Evolutionary conservation across 2,329 filamentous ascomycete genomes (phyloP).

Genomic region (Penicillium italicum): DNA sequence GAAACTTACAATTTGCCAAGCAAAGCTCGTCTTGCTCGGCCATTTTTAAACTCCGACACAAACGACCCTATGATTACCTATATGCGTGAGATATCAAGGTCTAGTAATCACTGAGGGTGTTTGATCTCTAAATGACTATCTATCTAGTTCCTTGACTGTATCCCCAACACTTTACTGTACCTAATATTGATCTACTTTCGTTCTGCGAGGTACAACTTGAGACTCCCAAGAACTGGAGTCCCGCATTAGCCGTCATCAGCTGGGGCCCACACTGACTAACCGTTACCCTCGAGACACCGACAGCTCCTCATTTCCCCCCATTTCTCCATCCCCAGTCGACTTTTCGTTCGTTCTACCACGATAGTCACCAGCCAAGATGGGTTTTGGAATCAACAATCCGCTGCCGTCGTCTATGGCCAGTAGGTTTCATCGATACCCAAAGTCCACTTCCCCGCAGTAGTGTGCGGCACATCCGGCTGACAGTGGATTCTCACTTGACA

Average conservation of each 20-base stretch:
- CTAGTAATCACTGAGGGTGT: not conserved
- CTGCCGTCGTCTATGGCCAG: conserved; percentile 49
- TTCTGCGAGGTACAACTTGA: not conserved
- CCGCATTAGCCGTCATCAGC: conserved; percentile 22
- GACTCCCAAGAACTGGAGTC: conserved; percentile 14
- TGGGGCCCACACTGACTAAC: conserved; percentile 25
- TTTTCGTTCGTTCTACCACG: conserved; percentile 1
- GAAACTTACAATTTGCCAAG: not conserved
- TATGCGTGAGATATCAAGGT: not conserved
- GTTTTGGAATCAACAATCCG: conserved; percentile 47
- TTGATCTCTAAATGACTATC: not conserved
- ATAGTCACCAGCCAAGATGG: conserved; percentile 33
- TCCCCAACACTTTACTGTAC: not conserved
- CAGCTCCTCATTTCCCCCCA: conserved; percentile 1
- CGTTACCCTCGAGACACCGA: conserved; percentile 13
- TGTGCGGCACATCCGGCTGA: conserved; percentile 29
- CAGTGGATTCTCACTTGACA: conserved; percentile 43
- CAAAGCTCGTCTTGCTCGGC: not conserved
- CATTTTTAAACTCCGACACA: not conserved
- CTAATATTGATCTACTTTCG: not conserved
- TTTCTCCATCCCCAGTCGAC: conserved; percentile 3
- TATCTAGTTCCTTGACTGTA: not conserved
- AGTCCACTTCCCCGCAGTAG: conserved; percentile 34
- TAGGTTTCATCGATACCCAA: conserved; percentile 29
- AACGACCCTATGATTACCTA: not conserved